Evolutionary conservation across 306 rosid species (phyloP), one percentile per base, ranked within the genome.

Genomic region (Phaseolus lunatus): DNA sequence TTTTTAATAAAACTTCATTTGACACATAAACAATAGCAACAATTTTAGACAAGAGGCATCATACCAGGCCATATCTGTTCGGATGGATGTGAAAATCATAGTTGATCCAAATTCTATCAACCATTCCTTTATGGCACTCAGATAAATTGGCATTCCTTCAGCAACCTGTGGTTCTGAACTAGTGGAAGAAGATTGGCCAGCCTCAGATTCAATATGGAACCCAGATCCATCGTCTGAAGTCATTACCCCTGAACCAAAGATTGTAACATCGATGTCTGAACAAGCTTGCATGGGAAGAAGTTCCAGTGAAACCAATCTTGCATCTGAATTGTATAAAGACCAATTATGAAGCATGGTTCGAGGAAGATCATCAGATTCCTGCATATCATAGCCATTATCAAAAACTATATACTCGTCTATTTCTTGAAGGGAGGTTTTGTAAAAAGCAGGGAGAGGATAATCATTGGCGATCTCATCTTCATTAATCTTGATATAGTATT

Each of bases 261-360:
- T 87, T 2, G 97, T 88, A 74, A 92, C 97, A 85, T 95, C 99
- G 71, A 92, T 95, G 65, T 95, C 97, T 69, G 92, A 79, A 73
- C 99, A 95, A 48, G 99, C 84, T 83, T 89, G 91, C 99, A 95
- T 95, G 2, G 99, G 99, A 78, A 95, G 99, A 79, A 95, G 97
- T 80, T 95, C 98, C 89, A 95, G 72, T 3, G 99, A 89, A 87
- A 90, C 87, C 83, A 95, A 83, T 75, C 99, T 92, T 16, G 88
- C 86, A 79, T 95, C 98, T 44, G 94, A 89, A 64, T 95, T 92
- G 79, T 95, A 95, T 14, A 95, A 89, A 47, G 96, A 86, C 97
- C 97, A 95, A 48, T 92, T 86, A 35, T 92, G 91, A 79, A 95
- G 92, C 96, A 91, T 91, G 86, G 87, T 93, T 69, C 83, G 83